Evolutionary conservation across 495 filamentous ascomycete genomes (phyloP).

Genomic region (Aspergillus panamensis): DNA sequence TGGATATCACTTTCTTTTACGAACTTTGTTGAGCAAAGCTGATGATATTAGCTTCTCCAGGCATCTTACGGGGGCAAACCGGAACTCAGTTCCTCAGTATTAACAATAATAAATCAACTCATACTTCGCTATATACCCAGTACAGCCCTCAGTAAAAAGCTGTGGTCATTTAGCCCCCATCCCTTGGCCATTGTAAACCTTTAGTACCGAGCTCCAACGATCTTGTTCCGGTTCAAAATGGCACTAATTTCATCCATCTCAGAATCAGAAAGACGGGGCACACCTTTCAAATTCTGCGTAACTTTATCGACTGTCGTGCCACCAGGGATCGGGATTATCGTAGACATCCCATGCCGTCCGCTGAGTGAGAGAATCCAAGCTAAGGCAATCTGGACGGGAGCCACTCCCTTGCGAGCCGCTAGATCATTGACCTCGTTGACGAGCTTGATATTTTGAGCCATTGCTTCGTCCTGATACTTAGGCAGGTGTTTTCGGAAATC

Average conservation of each 20-base stretch:
- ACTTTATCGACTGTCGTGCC: slow-evolving; percentile 48
- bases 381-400: slow-evolving; percentile 73
- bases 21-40: slow-evolving; percentile 11
- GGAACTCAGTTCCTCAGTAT: neutral
- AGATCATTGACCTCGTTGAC: slow-evolving; percentile 61
- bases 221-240: slow-evolving; percentile 35
- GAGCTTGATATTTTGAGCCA: slow-evolving; percentile 70
- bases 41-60: neutral
- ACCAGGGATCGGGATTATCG: slow-evolving; percentile 83
- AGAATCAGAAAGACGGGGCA: slow-evolving; percentile 33
- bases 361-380: slow-evolving; percentile 62
- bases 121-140: neutral
- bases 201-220: slow-evolving; percentile 31
- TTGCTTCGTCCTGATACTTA: slow-evolving; percentile 65
- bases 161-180: neutral
- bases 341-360: slow-evolving; percentile 57
- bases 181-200: neutral
- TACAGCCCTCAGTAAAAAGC: neutral
- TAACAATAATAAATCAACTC: neutral
- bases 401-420: slow-evolving; percentile 66
- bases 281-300: slow-evolving; percentile 42
- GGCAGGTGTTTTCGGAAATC: slow-evolving; percentile 55
- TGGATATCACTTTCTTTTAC: neutral
- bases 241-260: slow-evolving; percentile 47
- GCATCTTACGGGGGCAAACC: neutral